Percentiles rank a stretch among this genome's conserved stretches.
phyloP scores from a whole-genome alignment of 202 grass and related monocot genomes.

The Carex arenaria region DNA sequence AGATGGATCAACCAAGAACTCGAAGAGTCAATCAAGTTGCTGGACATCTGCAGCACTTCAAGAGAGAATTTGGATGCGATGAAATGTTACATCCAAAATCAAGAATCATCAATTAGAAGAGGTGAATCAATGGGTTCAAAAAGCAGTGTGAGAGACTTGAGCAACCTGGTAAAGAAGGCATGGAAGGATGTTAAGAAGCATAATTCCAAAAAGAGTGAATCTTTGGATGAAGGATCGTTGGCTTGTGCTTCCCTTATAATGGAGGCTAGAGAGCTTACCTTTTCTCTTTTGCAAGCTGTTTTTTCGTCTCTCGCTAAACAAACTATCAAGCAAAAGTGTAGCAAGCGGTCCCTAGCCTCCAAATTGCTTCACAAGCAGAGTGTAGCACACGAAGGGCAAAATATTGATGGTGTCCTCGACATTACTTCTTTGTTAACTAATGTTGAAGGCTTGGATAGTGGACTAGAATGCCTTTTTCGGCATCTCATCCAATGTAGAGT shows the following conservation, averaged over 20 bases:
- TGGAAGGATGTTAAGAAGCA: conserved; percentile 36
- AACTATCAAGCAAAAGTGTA: conserved; percentile 16
- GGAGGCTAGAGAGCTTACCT: conserved; percentile 44
- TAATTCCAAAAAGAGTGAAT: conserved; percentile 17
- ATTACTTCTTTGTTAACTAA: conserved; percentile 27
- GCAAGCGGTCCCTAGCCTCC: conserved; percentile 31
- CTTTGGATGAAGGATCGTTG: background rate
- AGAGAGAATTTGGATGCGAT: conserved; percentile 36
- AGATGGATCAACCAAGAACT: conserved; percentile 34
- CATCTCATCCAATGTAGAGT: conserved; percentile 65
- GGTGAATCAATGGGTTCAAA: conserved; percentile 20
- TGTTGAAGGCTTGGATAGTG: conserved; percentile 25
- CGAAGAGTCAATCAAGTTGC: conserved; percentile 47
- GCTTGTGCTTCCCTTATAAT: conserved; percentile 24
- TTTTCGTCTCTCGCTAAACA: conserved; percentile 29
- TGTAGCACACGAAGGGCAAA: conserved; percentile 38
- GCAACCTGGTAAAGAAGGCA: conserved; percentile 39
- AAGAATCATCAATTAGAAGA: conserved; percentile 38
- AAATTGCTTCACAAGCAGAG: conserved; percentile 33
- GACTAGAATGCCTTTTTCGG: conserved; percentile 45
- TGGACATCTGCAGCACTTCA: conserved; percentile 49
- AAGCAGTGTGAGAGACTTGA: conserved; percentile 33
- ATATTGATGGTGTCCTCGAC: conserved; percentile 33
- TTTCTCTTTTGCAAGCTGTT: conserved; percentile 39
- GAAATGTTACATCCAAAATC: conserved; percentile 43